Conservation (phyloP, 2,329 filamentous ascomycete genomes). For the Celoporthe dispersa region DNA sequence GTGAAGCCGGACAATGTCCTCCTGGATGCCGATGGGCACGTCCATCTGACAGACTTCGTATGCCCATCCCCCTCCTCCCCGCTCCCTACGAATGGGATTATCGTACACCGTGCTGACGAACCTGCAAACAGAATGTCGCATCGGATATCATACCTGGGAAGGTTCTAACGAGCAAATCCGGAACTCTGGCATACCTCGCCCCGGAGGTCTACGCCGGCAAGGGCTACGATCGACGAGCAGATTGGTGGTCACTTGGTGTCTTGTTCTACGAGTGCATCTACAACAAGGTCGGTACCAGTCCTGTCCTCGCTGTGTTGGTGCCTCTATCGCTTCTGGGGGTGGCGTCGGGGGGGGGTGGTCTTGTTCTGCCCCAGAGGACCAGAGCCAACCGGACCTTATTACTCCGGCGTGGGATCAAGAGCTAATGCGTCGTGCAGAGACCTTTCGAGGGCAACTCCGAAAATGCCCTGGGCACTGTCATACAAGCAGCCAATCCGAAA, state of each 20-base stretch:
- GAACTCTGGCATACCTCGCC: conserved; percentile 91
- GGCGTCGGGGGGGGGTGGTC: not conserved
- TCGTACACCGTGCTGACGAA: conserved; percentile 40
- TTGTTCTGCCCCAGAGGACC: not conserved
- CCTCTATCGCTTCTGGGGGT: not conserved
- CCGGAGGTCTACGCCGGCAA: conserved; percentile 92
- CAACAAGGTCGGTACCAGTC: conserved; percentile 73
- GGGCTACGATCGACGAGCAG: conserved; percentile 87
- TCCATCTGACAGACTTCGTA: conserved; percentile 97
- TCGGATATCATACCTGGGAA: conserved; percentile 87
- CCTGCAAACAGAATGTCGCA: conserved; percentile 79
- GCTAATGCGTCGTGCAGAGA: conserved; percentile 60
- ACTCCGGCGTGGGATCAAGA: conserved; percentile 9
- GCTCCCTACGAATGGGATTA: not conserved
- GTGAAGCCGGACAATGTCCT: conserved; percentile 92
- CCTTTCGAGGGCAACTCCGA: conserved; percentile 93
- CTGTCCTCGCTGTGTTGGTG: not conserved
- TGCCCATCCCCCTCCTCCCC: conserved; percentile 41
- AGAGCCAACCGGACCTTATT: not conserved
- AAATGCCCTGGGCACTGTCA: conserved; percentile 76
- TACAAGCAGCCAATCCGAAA: conserved; percentile 79
- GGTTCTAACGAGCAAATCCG: conserved; percentile 90
- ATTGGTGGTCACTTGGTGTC: conserved; percentile 98
- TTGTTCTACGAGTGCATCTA: conserved; percentile 99
- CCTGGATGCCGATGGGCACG: conserved; percentile 86